Conservation (phyloP, 2,329 filamentous ascomycete species). For the Talaromyces sp. region DNA sequence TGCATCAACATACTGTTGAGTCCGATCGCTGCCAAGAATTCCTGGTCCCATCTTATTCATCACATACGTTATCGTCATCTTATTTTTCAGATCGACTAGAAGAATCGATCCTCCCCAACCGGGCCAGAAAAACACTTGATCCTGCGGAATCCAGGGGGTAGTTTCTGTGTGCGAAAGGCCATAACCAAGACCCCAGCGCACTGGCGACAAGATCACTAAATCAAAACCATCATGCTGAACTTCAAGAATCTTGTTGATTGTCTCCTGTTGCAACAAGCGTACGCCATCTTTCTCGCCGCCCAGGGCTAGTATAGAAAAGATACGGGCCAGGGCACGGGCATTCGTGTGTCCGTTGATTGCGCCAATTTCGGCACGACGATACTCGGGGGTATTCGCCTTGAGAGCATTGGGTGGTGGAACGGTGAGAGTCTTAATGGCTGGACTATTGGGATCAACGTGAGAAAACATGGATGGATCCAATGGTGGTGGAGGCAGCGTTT, state of each 20-base stretch:
- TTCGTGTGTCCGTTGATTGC: slow-evolving; percentile 44
- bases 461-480: background rate
- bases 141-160: slow-evolving; percentile 23
- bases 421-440: slow-evolving; percentile 12
- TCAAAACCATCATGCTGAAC: slow-evolving; percentile 42
- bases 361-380: slow-evolving; percentile 39
- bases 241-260: slow-evolving; percentile 42
- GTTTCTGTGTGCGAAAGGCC: slow-evolving; percentile 28
- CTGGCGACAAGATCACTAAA: slow-evolving; percentile 27
- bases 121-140: slow-evolving; percentile 37
- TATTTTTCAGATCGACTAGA: slow-evolving; percentile 40
- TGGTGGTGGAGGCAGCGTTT: slow-evolving; percentile 26
- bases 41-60: slow-evolving; percentile 43
- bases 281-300: slow-evolving; percentile 28
- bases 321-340: slow-evolving; percentile 37
- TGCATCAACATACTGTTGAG: slow-evolving; percentile 25
- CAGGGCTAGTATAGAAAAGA: slow-evolving; percentile 36
- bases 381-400: slow-evolving; percentile 22
- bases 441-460: background rate
- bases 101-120: slow-evolving; percentile 44
- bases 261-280: slow-evolving; percentile 36
- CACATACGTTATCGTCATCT: slow-evolving; percentile 40
- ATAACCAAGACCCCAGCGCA: slow-evolving; percentile 42
- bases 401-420: slow-evolving; percentile 21
- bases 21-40: slow-evolving; percentile 24